Conservation (phyloP, 768 basidiomycete genomes). For the Naganishia randhawae region DNA sequence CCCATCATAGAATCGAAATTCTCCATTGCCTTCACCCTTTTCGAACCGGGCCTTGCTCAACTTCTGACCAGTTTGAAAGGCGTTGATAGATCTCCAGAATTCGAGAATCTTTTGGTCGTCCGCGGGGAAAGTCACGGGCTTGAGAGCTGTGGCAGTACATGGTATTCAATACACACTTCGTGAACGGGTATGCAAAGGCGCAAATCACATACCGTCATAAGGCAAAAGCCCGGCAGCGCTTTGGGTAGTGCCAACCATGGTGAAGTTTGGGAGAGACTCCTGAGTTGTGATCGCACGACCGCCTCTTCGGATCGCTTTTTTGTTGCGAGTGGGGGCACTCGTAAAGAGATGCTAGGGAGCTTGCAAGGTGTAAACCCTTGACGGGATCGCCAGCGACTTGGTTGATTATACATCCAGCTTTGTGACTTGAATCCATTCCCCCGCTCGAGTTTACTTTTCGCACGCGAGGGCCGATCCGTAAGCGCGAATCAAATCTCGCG, state of each 20-base stretch:
- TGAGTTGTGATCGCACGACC: not conserved
- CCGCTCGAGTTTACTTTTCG: constrained; percentile 4
- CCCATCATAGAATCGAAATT: constrained; percentile 93
- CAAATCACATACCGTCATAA: constrained; percentile 11
- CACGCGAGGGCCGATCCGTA: not conserved
- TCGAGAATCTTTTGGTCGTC: constrained; percentile 67
- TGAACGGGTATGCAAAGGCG: not conserved
- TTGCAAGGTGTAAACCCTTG: constrained; percentile 4
- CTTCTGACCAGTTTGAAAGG: constrained; percentile 89
- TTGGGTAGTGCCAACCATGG: not conserved
- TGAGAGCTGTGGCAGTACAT: constrained; percentile 25
- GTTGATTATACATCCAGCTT: not conserved
- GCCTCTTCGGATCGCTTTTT: not conserved
- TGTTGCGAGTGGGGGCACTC: not conserved
- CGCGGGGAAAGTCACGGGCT: constrained; percentile 36
- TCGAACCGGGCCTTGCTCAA: constrained; percentile 50
- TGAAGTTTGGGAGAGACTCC: not conserved
- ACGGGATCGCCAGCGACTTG: not conserved
- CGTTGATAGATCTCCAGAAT: constrained; percentile 95
- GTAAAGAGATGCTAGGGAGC: not conserved
- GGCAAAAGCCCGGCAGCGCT: constrained; percentile 17
- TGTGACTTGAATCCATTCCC: not conserved
- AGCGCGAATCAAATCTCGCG: too few relatives aligned
- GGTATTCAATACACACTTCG: not conserved
- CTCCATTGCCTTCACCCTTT: constrained; percentile 61